Evolutionary conservation across 2,329 filamentous ascomycete genomes (phyloP), one percentile per base, ranked within the genome.

Genomic region (Gliomastix tumulicola): DNA sequence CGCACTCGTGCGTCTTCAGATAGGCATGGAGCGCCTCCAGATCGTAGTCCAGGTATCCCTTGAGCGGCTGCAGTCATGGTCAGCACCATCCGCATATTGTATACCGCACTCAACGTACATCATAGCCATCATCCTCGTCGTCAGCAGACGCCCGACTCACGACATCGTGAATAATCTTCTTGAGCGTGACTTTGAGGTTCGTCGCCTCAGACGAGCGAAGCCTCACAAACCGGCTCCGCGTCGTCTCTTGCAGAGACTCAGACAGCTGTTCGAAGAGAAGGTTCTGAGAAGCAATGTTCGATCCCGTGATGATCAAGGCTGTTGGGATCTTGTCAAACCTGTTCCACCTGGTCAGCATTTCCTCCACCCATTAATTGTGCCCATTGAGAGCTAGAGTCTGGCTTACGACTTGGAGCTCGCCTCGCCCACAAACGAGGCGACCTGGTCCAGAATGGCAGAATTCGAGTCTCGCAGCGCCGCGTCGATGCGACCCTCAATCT

Each of bases 221-320:
- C 13, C 78, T 65, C 6, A 87, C 75, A 44, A 87, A 79, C 34
- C 68, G 69, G 34, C 76, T 76, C 15, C 62, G 49, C 19, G 61
- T 55, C 34, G 68, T 56, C 42, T 55, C 45, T 49, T 62, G 60
- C n/a, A 81, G 59, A n/a, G 60, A 62, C 40, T 76, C 71, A 11
- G 75, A 71, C 10, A 89, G 62, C 54, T 87, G 82, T 40, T 77
- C 68, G 47, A 88, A 88, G n/a, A 89, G 68, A 11, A 84, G 66
- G 30, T 79, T 75, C 54, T 88, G 83, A 3, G 82, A 83, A 23
- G 84, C 80, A 47, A 88, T 82, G 44, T 86, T 88, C 7, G 86
- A 83, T 0, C 86, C 87, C 8, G 84, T 84, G 40, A 87, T 74
- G 46, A 90, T 78, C 46, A 90, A 81, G 3, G 76, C 82, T 7